Evolutionary conservation across 2,329 filamentous ascomycete species (phyloP).

Genomic region (Fusarium sororula): DNA sequence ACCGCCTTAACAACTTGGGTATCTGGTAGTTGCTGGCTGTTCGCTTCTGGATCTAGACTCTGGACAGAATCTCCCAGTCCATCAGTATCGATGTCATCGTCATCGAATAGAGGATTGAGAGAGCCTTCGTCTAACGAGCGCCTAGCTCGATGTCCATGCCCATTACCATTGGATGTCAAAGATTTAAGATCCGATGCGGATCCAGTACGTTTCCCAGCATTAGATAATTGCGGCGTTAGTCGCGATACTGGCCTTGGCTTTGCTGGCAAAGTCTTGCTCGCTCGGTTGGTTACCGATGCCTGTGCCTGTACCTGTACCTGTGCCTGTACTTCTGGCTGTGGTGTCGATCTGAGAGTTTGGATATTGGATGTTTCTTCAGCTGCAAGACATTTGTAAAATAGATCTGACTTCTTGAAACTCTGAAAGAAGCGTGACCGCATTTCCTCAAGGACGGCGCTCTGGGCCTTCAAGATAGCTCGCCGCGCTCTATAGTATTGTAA

Average conservation of each 20-base stretch:
- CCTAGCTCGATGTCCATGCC: conserved; percentile 57
- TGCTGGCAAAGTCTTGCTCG: conserved; percentile 51
- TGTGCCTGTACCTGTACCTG: conserved; percentile 32
- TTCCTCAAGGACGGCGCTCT: conserved; percentile 83
- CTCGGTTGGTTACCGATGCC: conserved; percentile 35
- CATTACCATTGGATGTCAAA: conserved; percentile 50
- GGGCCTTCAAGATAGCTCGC: conserved; percentile 80
- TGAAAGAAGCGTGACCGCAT: conserved; percentile 85
- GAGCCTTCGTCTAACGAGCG: conserved; percentile 75
- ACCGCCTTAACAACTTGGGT: conserved; percentile 89
- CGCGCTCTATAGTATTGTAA: conserved; percentile 86
- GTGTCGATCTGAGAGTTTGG: conserved; percentile 36
- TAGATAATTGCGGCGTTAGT: conserved; percentile 49
- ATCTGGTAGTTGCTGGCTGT: conserved; percentile 69
- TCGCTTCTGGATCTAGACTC: conserved; percentile 76
- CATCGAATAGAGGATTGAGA: conserved; percentile 74
- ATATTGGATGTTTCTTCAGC: conserved; percentile 75
- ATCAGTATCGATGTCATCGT: conserved; percentile 80
- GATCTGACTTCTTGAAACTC: conserved; percentile 88
- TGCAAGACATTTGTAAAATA: conserved; percentile 96
- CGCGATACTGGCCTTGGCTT: conserved; percentile 58
- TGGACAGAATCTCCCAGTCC: conserved; percentile 75
- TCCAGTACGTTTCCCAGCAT: conserved; percentile 53
- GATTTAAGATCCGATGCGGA: conserved; percentile 60
- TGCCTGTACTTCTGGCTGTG: conserved; percentile 30